Evolutionary conservation across 2,329 filamentous ascomycete genomes (phyloP), one percentile per base, ranked within the genome.

Genomic region (Aspergillus sp.): DNA sequence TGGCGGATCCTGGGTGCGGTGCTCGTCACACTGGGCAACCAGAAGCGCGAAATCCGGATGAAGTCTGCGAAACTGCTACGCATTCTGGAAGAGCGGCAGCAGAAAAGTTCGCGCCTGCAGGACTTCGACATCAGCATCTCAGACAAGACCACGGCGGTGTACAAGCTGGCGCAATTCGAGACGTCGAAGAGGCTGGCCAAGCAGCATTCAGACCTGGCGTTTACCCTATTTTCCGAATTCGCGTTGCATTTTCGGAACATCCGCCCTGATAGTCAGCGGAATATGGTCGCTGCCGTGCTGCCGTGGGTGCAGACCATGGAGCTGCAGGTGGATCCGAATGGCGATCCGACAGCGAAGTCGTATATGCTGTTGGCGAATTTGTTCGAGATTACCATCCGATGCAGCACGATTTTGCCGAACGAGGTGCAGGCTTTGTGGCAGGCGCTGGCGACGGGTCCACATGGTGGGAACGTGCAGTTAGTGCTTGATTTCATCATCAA

Each of bases 51-150:
- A 49, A 88, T 97, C 39, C 78, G 93, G 38, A 89, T 88, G 58
- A 94, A 94, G 64, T 93, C 93, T 1, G 86, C 86, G 1, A 81
- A 83, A 42, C 74, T 97, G 30, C 74, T 98, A 8, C 80, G 89
- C 36, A 82, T 82, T 0, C 73, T 97, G 1, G 93, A 97, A 66
- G 82, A 89, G 54, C 81, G 88, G 27, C 86, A 93, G 54, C 80
- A 84, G 53, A 85, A 86, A 54, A 93, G 82, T 53, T 95, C 91
- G 1, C 94, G 94, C 61, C 82, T 98, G 5, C 88, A 95, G 62
- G 93, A 98, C 64, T 94, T 96, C 49, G 93, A 98, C 60, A 97
- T 98, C 58, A 96, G 90, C 64, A 93, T 98, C 48, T 94, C 91
- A 0, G 94, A 98, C 69, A 97, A 96, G 69, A 98, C 94, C 0